Base-by-base conservation (phyloP, 192 early-diverging fungal species). In the Allomyces javanicus region DNA sequence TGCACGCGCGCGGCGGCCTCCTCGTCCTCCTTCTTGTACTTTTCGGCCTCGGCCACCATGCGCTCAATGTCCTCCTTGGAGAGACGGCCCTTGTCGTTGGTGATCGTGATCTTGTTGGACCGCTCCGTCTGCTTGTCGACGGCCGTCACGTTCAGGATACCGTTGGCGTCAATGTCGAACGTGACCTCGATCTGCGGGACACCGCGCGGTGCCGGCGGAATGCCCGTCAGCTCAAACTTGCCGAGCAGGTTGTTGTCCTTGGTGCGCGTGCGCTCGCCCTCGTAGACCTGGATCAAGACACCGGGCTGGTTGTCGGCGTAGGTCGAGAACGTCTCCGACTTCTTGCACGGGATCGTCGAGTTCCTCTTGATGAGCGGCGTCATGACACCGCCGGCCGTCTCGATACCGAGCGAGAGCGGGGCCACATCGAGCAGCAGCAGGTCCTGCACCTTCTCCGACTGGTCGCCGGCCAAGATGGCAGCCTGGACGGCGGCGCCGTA, bases 161-260 rank as follows among this genome's bases (percentile, higher is more conserved):
- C 91, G 86, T 96, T 96, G 77, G 91, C 89, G 70, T 97, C 93
- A 66, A 96, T 82, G 80, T 97, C 95, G 69, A 97, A 94, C 70
- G 89, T 84, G 69, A 97, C 95, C 79, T 94, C 90, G 72, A 97
- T 88, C 83, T 93, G 93, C 63, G 93, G 92, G 68, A 96, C 90
- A 79, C 93, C 93, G 72, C 93, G 91, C 44, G 92, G 95, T 64
- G 93, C 93, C 44, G 93, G 93, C 23, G 93, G 89, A 73, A 97
- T 97, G 72, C 93, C 95, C 62, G 91, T 87, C 66, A 97, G 86
- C 73, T 94, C 92, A 78, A 97, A 96, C 80, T 97, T 95, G 71
- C 94, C 94, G 70, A 97, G 87, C 67, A 93, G 78, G 86, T 95
- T 93, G 89, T 97, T 96, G 82, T 97, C 95, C 85, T 91, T 91